Base-by-base conservation (phyloP, 306 rosid genomes). In the Cucurbita moschata region DNA sequence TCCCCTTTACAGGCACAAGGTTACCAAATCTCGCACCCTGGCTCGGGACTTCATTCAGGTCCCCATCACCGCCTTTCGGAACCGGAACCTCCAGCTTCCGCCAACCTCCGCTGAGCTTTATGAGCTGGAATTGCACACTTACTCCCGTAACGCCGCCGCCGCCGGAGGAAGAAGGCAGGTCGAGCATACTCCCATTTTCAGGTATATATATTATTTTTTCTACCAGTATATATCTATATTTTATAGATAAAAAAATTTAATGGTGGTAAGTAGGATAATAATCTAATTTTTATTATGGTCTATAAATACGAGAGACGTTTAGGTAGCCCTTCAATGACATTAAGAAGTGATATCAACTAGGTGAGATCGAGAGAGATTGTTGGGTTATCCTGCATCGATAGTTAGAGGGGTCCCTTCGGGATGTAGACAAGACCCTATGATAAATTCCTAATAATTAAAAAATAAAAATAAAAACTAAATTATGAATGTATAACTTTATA, bases 1-100 rank as follows among this genome's bases (percentile, higher is more conserved):
- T 37, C 92, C 96, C 50, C 26, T 83, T 30, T 90, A 90, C 44
- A 82, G 96, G 83, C 92, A 88, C 79, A 90, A 90, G 78, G 81
- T 79, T 23, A 78, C 80, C 56, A 77, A 76, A 38, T 75, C 77
- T 6, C 77, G 42, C 58, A 85, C 76, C 81, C 90, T 81, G 12
- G 56, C 90, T 9, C 73, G 40, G 55, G 85, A 85, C 56, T 46
- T 86, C 55, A 58, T 85, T 35, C 82, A 43, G 76, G 83, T 88
- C 49, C 87, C 77, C 0, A 7, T 86, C 26, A 71, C 68, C 21
- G 95, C 95, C 35, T 81, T 83, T 73, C 79, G 74, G 40, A 88
- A 86, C 55, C 73, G 92, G n/a, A 85, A 81, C 23, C 64, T 86
- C 10, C 82, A 77, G 73, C 84, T 85, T 68, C 90, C 92, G 5